Conservation (phyloP, 495 filamentous ascomycete genomes). For the Astrothelium macrocarpum region DNA sequence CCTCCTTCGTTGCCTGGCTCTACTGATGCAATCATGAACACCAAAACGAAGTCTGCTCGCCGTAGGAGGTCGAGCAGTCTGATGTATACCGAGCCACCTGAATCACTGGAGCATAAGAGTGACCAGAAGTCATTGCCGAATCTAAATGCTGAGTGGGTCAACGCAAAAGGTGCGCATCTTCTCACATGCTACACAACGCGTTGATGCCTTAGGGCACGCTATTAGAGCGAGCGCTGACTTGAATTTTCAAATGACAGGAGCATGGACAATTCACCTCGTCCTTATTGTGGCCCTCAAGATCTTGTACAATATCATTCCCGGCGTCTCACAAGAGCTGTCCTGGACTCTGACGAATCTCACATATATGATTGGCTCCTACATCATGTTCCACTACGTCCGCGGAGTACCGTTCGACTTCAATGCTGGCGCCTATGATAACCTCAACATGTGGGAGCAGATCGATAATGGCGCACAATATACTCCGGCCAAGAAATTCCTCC, state of each 20-base stretch:
- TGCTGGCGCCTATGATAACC: constrained; percentile 95
- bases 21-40: constrained; percentile 45
- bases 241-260: constrained; percentile 48
- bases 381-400: constrained; percentile 99
- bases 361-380: constrained; percentile 96
- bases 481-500: constrained; percentile 93
- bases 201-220: neutral
- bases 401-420: constrained; percentile 99
- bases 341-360: constrained; percentile 98
- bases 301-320: constrained; percentile 88
- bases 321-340: constrained; percentile 90
- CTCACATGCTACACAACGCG: too few species aligned
- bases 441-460: constrained; percentile 99
- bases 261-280: constrained; percentile 94
- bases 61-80: constrained; percentile 89
- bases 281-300: constrained; percentile 85
- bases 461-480: constrained; percentile 99
- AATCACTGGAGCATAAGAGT: constrained; percentile 89
- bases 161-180: constrained; percentile 75
- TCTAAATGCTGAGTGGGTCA: constrained; percentile 96
- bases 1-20: constrained; percentile 44
- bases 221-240: neutral
- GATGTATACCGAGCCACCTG: constrained; percentile 87
- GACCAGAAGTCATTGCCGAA: constrained; percentile 93
- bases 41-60: constrained; percentile 51